Evolutionary conservation across 2,329 filamentous ascomycete genomes (phyloP).

Genomic region (Apiospora phragmitis): DNA sequence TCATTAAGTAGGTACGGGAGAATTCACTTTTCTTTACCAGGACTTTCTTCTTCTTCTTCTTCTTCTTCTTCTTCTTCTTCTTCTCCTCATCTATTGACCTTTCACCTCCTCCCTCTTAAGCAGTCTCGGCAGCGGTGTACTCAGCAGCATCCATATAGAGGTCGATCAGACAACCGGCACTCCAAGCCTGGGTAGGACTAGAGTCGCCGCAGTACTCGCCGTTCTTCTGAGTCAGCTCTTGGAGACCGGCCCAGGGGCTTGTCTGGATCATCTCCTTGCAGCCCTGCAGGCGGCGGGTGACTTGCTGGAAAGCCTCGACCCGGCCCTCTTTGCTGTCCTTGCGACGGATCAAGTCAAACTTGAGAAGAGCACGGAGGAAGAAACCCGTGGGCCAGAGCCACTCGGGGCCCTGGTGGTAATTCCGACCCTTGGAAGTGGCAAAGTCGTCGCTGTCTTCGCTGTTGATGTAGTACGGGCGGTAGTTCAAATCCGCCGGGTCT

Average conservation of each 20-base stretch:
- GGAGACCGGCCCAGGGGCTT: slow-evolving; percentile 85
- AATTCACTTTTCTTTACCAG: background rate
- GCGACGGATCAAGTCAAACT: slow-evolving; percentile 81
- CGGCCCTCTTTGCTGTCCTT: slow-evolving; percentile 58
- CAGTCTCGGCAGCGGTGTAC: slow-evolving; percentile 21
- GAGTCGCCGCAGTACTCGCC: slow-evolving; percentile 85
- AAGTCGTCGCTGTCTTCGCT: slow-evolving; percentile 91
- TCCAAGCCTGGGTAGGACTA: slow-evolving; percentile 95
- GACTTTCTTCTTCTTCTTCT: background rate
- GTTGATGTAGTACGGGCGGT: slow-evolving; percentile 93
- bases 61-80: background rate
- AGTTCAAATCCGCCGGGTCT: slow-evolving; percentile 89
- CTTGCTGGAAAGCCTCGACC: slow-evolving; percentile 91
- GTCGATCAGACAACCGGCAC: slow-evolving; percentile 90
- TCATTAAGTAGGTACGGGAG: background rate
- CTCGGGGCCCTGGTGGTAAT: slow-evolving; percentile 97
- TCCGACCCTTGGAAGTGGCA: slow-evolving; percentile 87
- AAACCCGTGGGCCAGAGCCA: slow-evolving; percentile 98
- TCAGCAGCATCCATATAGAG: slow-evolving; percentile 87
- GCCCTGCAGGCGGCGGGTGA: slow-evolving; percentile 76
- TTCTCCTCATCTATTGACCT: background rate
- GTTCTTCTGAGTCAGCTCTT: slow-evolving; percentile 89
- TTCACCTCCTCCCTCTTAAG: background rate
- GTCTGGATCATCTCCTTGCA: slow-evolving; percentile 83
- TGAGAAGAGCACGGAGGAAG: slow-evolving; percentile 87